Percentiles rank a stretch among this genome's conserved stretches.
These are phyloP conservation scores for Knoxdaviesia proteae DNA, from an alignment of 2,329 filamentous ascomycete species.

Conservation along the genomic window DNA sequence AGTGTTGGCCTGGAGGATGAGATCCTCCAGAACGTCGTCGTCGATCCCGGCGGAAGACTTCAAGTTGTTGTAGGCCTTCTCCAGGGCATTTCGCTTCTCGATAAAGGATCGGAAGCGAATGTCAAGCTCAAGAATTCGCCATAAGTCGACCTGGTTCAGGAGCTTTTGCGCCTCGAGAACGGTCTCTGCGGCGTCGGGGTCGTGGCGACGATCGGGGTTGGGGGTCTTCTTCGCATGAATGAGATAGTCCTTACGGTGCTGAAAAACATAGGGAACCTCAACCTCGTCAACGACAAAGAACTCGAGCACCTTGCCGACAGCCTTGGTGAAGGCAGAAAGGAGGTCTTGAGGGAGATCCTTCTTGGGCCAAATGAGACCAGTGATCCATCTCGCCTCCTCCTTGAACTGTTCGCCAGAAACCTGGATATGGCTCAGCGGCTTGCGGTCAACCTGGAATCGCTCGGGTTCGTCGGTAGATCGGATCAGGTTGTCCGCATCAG, in stretches of 20 bases:
- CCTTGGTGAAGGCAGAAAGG: slow-evolving; percentile 64
- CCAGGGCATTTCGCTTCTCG: slow-evolving; percentile 74
- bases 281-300: slow-evolving; percentile 90
- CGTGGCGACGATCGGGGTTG: slow-evolving; percentile 37
- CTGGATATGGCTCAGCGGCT: slow-evolving; percentile 65
- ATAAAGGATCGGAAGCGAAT: slow-evolving; percentile 85
- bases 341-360: slow-evolving; percentile 56
- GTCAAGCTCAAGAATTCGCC: slow-evolving; percentile 86
- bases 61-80: slow-evolving; percentile 57
- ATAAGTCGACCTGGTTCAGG: slow-evolving; percentile 78
- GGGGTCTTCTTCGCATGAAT: slow-evolving; percentile 64
- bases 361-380: slow-evolving; percentile 72
- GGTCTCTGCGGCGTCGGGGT: slow-evolving; percentile 51
- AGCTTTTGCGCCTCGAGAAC: slow-evolving; percentile 69
- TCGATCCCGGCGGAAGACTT: slow-evolving; percentile 37
- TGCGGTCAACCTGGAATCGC: slow-evolving; percentile 79
- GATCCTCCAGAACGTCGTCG: slow-evolving; percentile 60
- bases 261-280: slow-evolving; percentile 93
- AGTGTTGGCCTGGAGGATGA: slow-evolving; percentile 59
- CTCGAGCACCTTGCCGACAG: slow-evolving; percentile 78
- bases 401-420: slow-evolving; percentile 68
- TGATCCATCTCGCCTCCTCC: slow-evolving; percentile 84
- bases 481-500: slow-evolving; percentile 84
- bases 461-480: slow-evolving; percentile 79
- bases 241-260: slow-evolving; percentile 93